Conservation (phyloP, 1,284 basidiomycete species). For the Tilletia caries region DNA sequence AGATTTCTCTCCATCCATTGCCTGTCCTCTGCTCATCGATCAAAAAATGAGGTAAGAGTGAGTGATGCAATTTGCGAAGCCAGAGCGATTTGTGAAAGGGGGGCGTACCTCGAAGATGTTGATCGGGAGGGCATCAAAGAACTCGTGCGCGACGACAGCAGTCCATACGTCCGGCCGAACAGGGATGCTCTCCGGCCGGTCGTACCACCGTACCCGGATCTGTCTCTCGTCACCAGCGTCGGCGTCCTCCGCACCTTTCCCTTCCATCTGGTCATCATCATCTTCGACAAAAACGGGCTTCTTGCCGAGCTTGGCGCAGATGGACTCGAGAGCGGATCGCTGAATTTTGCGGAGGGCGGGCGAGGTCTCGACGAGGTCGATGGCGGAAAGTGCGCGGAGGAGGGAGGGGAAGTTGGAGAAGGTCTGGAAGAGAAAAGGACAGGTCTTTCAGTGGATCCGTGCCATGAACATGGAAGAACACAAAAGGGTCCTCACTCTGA, state of each 20-base stretch:
- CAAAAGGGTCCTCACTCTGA: slow-evolving; percentile 64
- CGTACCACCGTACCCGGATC: slow-evolving; percentile 67
- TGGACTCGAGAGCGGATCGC: slow-evolving; percentile 28
- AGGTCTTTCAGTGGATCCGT: background rate
- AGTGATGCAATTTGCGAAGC: too few species aligned
- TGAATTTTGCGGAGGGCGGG: slow-evolving; percentile 42
- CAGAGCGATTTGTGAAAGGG: background rate
- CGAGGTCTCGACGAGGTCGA: slow-evolving; percentile 51
- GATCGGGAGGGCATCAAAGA: slow-evolving; percentile 93
- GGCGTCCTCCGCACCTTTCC: slow-evolving; percentile 15
- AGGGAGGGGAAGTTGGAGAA: slow-evolving; percentile 42
- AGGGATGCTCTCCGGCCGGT: slow-evolving; percentile 68
- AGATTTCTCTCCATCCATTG: slow-evolving; percentile 81
- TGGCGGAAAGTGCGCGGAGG: slow-evolving; percentile 29
- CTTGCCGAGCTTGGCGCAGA: slow-evolving; percentile 5
- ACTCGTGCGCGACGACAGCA: slow-evolving; percentile 89
- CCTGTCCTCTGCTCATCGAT: slow-evolving; percentile 27
- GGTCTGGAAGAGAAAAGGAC: slow-evolving; percentile 21
- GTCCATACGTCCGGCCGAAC: slow-evolving; percentile 63
- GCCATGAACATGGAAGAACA: background rate
- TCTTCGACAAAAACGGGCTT: slow-evolving; percentile 26
- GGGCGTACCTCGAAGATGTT: slow-evolving; percentile 75
- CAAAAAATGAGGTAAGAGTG: too few species aligned
- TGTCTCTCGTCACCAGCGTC: background rate
- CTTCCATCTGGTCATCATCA: slow-evolving; percentile 29